Evolutionary conservation across 306 rosid genomes (phyloP).

Genomic region (Prunus davidiana): DNA sequence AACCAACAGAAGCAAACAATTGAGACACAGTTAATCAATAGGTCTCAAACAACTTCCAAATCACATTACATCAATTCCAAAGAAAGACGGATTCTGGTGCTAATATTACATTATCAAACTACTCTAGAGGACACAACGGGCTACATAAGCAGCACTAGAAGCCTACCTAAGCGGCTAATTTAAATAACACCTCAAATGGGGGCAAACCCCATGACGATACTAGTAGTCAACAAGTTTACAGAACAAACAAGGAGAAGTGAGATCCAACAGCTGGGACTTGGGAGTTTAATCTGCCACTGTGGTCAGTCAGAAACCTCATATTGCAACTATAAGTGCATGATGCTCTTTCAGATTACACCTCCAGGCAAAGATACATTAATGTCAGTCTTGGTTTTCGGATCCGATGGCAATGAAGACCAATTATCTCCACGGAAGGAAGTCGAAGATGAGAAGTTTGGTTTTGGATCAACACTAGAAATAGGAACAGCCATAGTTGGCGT

Average conservation of each 20-base stretch:
- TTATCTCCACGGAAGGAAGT: conserved; percentile 60
- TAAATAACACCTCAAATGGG: conserved; percentile 28
- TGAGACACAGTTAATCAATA: neutral
- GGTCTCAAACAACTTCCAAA: conserved; percentile 17
- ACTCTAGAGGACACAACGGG: conserved; percentile 39
- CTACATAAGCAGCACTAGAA: conserved; percentile 22
- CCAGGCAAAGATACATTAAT: conserved; percentile 64
- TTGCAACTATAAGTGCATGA: conserved; percentile 7
- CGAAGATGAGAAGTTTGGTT: conserved; percentile 42
- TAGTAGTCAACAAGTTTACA: conserved; percentile 34
- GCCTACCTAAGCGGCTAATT: conserved; percentile 42
- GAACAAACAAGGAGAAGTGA: conserved; percentile 32
- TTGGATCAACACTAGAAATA: conserved; percentile 57
- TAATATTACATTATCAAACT: conserved; percentile 45
- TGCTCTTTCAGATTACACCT: conserved; percentile 29
- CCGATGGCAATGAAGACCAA: conserved; percentile 66
- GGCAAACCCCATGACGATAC: conserved; percentile 23
- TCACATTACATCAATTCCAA: conserved; percentile 40
- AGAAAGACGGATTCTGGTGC: conserved; percentile 29
- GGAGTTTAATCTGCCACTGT: conserved; percentile 31
- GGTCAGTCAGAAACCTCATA: conserved; percentile 34
- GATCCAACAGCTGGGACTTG: conserved; percentile 27
- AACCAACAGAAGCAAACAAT: neutral
- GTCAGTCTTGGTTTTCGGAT: conserved; percentile 63
- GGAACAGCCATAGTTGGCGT: conserved; percentile 59